Percentiles rank a stretch among this genome's conserved stretches.
Evolutionary conservation across 2,329 filamentous ascomycete genomes (phyloP).

Genomic region (Diaporthe vexans): DNA sequence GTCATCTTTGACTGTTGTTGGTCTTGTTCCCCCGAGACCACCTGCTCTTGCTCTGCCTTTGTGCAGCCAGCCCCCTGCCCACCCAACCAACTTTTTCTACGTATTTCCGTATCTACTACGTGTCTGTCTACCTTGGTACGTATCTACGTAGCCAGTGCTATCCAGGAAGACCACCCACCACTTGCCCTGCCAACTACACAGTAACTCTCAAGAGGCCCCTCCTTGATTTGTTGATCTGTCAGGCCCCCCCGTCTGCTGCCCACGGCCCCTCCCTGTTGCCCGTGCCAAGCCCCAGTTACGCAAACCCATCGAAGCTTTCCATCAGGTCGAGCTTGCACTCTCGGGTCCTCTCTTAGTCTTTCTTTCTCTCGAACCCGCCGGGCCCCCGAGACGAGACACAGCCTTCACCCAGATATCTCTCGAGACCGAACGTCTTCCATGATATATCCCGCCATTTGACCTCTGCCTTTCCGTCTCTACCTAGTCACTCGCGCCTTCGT

Average conservation of each 20-base stretch:
- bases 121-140: background rate
- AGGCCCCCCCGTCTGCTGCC: constrained; percentile 19
- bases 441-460: constrained; percentile 19
- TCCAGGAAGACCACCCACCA: too few relatives aligned
- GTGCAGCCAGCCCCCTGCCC: constrained; percentile 1
- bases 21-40: background rate
- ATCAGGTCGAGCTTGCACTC: constrained; percentile 24
- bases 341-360: background rate
- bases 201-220: background rate
- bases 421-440: constrained; percentile 10
- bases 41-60: background rate
- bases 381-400: background rate
- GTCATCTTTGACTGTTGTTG: constrained; percentile 1
- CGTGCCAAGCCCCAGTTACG: constrained; percentile 27
- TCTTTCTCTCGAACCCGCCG: constrained; percentile 18
- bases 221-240: background rate
- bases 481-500: background rate
- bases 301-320: constrained; percentile 31
- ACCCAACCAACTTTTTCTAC: background rate
- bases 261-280: constrained; percentile 28
- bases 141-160: too few relatives aligned
- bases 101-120: background rate
- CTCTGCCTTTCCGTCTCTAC: background rate
- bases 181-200: too few relatives aligned
- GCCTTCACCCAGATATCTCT: constrained; percentile 4